Percentiles rank a stretch among this genome's conserved stretches.
phyloP scores from a whole-genome alignment of 2,329 filamentous ascomycete species.

The Alternaria sp. region DNA sequence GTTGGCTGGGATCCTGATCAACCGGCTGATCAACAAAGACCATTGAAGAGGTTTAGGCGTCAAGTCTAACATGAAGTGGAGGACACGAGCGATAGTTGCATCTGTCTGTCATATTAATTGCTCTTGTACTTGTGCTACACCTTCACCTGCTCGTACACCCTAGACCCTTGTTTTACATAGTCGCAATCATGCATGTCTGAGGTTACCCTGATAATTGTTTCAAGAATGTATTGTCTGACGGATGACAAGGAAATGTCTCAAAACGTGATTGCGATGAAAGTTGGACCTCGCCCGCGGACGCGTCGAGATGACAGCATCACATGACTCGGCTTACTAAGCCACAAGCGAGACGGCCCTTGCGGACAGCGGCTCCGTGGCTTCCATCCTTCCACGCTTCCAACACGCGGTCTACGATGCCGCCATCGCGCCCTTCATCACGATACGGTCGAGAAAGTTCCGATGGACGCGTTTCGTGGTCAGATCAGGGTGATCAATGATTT shows the following conservation, averaged over 20 bases:
- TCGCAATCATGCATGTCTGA: background rate
- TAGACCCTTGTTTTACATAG: background rate
- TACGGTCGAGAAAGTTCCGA: background rate
- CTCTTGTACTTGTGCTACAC: background rate
- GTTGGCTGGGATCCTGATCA: constrained; percentile 35
- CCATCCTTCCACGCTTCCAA: background rate
- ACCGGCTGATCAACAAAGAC: constrained; percentile 8
- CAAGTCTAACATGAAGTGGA: background rate
- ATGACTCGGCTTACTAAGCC: background rate
- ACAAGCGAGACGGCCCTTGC: background rate
- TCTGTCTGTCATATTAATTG: background rate
- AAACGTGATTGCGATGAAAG: background rate
- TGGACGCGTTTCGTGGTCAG: background rate
- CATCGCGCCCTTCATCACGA: background rate
- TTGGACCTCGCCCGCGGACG: background rate
- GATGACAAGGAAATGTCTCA: background rate
- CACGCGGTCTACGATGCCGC: background rate
- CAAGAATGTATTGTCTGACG: no score
- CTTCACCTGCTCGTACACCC: background rate
- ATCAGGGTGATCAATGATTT: background rate
- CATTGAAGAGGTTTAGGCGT: constrained; percentile 4
- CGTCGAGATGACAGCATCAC: background rate
- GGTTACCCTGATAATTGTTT: no score
- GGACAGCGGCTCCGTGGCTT: background rate
- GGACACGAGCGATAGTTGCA: accelerated